Conservation (phyloP, 208 protist species). For the Trypanosoma conorhini region DNA sequence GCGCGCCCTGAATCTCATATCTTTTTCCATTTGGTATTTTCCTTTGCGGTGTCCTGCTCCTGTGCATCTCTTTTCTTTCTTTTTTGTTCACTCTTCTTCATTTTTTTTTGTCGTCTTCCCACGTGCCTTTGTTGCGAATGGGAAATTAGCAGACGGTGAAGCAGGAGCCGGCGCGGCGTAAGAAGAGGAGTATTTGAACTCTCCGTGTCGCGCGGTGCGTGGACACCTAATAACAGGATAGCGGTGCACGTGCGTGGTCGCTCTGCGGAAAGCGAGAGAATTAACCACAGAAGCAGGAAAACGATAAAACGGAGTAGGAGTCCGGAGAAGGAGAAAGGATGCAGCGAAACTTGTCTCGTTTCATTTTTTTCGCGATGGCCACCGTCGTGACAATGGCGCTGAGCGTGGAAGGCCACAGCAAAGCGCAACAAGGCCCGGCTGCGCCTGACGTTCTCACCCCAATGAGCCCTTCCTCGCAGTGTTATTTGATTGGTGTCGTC, state of each 20-base stretch:
- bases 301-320: conserved; percentile 8
- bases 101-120: conserved; percentile 9
- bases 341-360: conserved; percentile 7
- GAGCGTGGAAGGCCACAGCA: not conserved
- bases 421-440: not conserved
- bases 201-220: not conserved
- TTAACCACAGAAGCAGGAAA: conserved; percentile 12
- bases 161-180: not conserved
- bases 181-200: not conserved
- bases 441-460: conserved; percentile 39
- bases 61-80: conserved; percentile 4
- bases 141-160: not conserved
- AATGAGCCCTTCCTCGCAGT: conserved; percentile 48
- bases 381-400: not conserved
- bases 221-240: not conserved
- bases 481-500: conserved; percentile 80
- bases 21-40: not conserved
- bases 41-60: not conserved
- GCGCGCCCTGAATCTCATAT: not conserved
- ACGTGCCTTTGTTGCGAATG: not conserved
- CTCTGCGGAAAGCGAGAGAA: not conserved
- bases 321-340: not conserved
- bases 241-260: not conserved
- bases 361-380: conserved; percentile 6
- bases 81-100: conserved; percentile 12